A percentile compares a stretch with the other conserved stretches of the same genome.
These are phyloP conservation scores for Chaetomidium leptoderma DNA, from an alignment of 495 filamentous ascomycete genomes.

Conservation along the genomic window DNA sequence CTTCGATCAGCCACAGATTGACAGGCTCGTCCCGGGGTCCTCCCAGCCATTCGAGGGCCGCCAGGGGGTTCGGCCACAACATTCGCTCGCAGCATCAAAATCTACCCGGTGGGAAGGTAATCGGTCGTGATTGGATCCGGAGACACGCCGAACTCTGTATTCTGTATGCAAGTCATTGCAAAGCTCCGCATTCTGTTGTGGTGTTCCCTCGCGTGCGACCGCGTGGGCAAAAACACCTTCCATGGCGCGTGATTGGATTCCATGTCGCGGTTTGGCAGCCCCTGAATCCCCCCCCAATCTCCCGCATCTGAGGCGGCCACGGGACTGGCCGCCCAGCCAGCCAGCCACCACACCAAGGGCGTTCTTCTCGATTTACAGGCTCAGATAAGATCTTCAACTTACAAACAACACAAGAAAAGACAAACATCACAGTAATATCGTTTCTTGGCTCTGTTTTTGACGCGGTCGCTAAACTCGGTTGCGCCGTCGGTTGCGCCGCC, in stretches of 20 bases:
- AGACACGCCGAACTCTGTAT: too few relatives aligned
- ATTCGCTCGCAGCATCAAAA: too few relatives aligned
- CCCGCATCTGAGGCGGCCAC: too few relatives aligned
- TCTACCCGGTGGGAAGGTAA: too few relatives aligned
- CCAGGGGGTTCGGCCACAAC: too few relatives aligned
- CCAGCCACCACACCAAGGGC: too few relatives aligned
- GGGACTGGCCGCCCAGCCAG: not conserved
- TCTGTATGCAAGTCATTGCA: slow-evolving; percentile 21
- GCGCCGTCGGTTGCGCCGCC: not conserved
- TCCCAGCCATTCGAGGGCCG: too few relatives aligned
- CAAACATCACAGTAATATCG: not conserved
- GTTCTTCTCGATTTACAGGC: too few relatives aligned
- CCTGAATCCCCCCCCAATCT: slow-evolving; percentile 9
- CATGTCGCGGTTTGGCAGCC: slow-evolving; percentile 3
- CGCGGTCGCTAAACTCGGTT: not conserved
- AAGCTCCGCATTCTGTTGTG: slow-evolving; percentile 4
- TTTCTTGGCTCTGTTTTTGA: not conserved
- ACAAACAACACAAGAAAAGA: not conserved
- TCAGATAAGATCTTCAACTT: not conserved
- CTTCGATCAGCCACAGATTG: not conserved
- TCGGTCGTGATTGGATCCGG: slow-evolving; percentile 9
- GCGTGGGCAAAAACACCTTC: not conserved
- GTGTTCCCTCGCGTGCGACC: not conserved
- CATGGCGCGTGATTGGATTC: slow-evolving; percentile 16
- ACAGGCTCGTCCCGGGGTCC: not conserved